Evolutionary conservation across 2,329 filamentous ascomycete genomes (phyloP), one percentile per base, ranked within the genome.

Genomic region (Exophiala sideris): DNA sequence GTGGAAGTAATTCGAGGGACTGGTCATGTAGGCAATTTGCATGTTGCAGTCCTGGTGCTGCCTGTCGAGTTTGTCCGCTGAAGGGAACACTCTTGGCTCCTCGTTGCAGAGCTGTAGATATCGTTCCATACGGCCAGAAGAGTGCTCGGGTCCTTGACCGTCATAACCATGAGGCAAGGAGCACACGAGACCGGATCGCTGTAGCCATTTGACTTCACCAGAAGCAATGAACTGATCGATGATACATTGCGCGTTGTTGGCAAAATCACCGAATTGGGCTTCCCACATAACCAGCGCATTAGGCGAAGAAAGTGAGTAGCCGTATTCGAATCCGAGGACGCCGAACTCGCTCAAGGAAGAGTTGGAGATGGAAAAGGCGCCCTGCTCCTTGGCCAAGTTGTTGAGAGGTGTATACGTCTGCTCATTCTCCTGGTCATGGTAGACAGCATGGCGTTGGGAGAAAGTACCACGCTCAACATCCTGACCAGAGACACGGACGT

Each of bases 31-130:
- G 52, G 86, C 91, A 71, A 99, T 88, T 78, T 99, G 94, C 85
- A 99, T 95, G 79, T 99, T 99, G 81, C 91, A 96, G 77, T 99
- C 94, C 78, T 99, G 94, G 79, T 99, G 94, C 76, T 97, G 94
- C 65, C 94, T 90, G 51, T 95, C 86, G 57, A 97, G 84, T 80
- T 94, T 96, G 63, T 96, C 91, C 32, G 82, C 79, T 1, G 84
- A 80, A 49, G 94, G 94, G 85, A 91, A 99, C 66, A 94, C 83
- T 61, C 94, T 89, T 52, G 94, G 91, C 69, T 99, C 94, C 73
- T 99, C 94, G 75, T 97, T 97, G 76, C 88, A 94, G 57, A 99
- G 85, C 75, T 97, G 94, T 61, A 99, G 82, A 77, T 95, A 99
- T 67, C 94, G 88, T 79, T 99, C 94, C 75, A 99, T 88, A 72